A percentile compares a stretch with the other conserved stretches of the same genome.
phyloP scores from a whole-genome alignment of 345 rosid species.

The Rhizophora mangle region DNA sequence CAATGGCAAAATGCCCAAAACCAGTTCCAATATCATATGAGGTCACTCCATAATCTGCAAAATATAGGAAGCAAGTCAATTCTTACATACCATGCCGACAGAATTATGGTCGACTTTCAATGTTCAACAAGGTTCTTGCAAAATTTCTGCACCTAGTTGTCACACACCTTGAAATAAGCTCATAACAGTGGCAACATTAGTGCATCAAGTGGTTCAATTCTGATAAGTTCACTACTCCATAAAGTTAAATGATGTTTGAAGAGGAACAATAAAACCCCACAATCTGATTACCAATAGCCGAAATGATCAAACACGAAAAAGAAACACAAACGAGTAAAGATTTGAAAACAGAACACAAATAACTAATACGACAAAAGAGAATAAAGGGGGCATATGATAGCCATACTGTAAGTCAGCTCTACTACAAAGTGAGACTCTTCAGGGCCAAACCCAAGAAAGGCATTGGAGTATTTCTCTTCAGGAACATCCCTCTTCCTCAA shows the following conservation, averaged over 20 bases:
- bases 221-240: no score
- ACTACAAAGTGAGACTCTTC: constrained; percentile 74
- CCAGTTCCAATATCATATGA: constrained; percentile 95
- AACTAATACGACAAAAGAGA: background rate
- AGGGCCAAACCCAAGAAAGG: constrained; percentile 88
- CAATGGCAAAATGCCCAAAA: constrained; percentile 89
- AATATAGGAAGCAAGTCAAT: background rate
- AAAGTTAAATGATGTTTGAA: no score
- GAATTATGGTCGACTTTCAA: no score
- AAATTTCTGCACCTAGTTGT: no score
- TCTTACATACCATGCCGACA: background rate
- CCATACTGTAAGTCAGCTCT: constrained; percentile 86
- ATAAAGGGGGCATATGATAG: background rate
- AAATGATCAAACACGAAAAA: no score
- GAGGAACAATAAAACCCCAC: no score
- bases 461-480: constrained; percentile 88
- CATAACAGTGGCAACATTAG: no score
- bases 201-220: no score
- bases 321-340: background rate
- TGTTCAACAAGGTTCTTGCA: no score
- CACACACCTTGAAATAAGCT: no score
- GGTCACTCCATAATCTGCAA: constrained; percentile 73
- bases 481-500: constrained; percentile 88
- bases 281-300: no score
- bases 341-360: background rate